These are phyloP conservation scores for Staphylotrichum longicolle DNA, from an alignment of 495 filamentous ascomycete genomes.

Conservation along the genomic window DNA sequence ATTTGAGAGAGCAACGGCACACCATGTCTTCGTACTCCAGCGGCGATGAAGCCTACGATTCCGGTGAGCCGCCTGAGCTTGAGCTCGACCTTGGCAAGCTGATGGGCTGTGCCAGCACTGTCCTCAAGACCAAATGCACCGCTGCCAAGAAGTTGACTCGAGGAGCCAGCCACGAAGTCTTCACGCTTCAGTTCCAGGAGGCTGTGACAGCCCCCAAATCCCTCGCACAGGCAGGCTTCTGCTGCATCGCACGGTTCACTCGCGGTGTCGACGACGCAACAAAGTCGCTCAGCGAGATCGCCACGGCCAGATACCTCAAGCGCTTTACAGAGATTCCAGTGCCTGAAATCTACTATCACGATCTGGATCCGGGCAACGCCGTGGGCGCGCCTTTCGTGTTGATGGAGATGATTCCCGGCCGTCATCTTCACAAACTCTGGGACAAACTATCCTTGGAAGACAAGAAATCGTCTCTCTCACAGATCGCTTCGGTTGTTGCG, in stretches of 20 bases:
- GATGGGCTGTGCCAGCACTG: neutral
- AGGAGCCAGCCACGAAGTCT: slow-evolving; percentile 12
- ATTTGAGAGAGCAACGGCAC: neutral
- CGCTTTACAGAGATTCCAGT: slow-evolving; percentile 9
- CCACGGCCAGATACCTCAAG: slow-evolving; percentile 9
- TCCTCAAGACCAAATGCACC: slow-evolving; percentile 1
- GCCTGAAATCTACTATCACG: slow-evolving; percentile 11
- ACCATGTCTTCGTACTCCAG: slow-evolving; percentile 13
- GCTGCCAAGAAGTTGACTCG: neutral
- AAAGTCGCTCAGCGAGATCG: slow-evolving; percentile 8
- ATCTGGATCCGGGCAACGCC: neutral
- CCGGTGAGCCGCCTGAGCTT: slow-evolving; percentile 12
- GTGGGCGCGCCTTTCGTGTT: slow-evolving; percentile 2
- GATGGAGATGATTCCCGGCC: slow-evolving; percentile 8
- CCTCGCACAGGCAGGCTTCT: neutral
- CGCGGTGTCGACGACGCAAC: neutral
- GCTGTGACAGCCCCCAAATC: neutral
- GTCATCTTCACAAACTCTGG: slow-evolving; percentile 9
- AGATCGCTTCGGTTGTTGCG: slow-evolving; percentile 6
- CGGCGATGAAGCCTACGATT: slow-evolving; percentile 4
- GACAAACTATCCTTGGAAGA: neutral
- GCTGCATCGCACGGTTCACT: slow-evolving; percentile 7
- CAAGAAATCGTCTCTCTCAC: slow-evolving; percentile 12
- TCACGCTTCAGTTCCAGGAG: slow-evolving; percentile 1
- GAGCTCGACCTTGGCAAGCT: slow-evolving; percentile 9